Evolutionary conservation across 2,329 filamentous ascomycete genomes (phyloP).

Genomic region (Colletotrichum costaricense): DNA sequence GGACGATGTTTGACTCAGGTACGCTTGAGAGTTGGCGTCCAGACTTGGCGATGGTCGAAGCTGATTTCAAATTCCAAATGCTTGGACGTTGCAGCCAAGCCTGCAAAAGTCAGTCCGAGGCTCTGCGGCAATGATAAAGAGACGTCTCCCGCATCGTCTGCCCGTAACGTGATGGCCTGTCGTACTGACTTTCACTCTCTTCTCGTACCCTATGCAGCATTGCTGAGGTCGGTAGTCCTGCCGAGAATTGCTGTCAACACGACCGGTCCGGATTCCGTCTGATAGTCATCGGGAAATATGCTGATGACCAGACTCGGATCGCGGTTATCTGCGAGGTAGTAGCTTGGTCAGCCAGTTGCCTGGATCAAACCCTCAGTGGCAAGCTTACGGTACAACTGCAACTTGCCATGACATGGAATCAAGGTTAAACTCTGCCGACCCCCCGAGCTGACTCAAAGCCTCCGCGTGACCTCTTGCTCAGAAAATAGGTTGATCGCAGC

Average conservation of each 20-base stretch:
- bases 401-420: constrained; percentile 18
- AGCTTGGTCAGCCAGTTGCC: background rate
- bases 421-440: constrained; percentile 20
- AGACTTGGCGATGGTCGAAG: background rate
- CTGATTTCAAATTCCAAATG: background rate
- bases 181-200: background rate
- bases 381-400: background rate
- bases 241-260: background rate
- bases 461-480: constrained; percentile 2
- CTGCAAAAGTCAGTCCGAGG: background rate
- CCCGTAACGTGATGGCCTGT: background rate
- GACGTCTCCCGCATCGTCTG: background rate
- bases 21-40: background rate
- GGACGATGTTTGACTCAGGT: background rate
- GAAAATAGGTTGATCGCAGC: constrained; percentile 2
- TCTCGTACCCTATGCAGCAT: constrained; percentile 2
- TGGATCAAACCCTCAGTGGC: background rate
- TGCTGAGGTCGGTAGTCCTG: background rate
- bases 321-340: background rate
- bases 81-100: background rate
- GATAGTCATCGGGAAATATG: background rate
- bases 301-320: background rate
- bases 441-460: background rate
- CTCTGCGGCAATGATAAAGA: constrained; percentile 5
- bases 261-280: background rate